Conservation (phyloP, 192 early-diverging fungal species). For the Coemansia sp. region DNA sequence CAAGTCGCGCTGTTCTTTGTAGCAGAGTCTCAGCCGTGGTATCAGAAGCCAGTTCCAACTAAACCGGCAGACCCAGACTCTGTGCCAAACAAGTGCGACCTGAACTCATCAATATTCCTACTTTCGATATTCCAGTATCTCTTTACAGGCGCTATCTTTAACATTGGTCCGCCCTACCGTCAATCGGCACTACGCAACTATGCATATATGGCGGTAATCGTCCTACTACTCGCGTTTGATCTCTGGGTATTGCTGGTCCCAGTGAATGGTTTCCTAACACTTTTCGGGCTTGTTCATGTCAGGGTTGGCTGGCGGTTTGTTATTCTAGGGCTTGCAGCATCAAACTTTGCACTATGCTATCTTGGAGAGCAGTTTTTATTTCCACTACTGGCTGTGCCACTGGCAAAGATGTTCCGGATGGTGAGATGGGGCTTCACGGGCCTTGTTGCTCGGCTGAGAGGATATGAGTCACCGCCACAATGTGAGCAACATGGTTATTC, state of each 20-base stretch:
- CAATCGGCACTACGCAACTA: conserved; percentile 74
- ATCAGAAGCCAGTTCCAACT: conserved; percentile 41
- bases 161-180: conserved; percentile 92
- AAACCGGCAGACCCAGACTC: conserved; percentile 56
- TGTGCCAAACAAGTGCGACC: conserved; percentile 60
- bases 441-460: background rate
- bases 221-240: conserved; percentile 26
- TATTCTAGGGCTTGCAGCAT: conserved; percentile 34
- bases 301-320: conserved; percentile 32
- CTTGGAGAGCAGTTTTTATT: conserved; percentile 38
- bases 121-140: conserved; percentile 91
- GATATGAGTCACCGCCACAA: background rate
- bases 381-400: conserved; percentile 24
- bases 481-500: no score
- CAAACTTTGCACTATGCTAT: conserved; percentile 38
- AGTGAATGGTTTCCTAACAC: conserved; percentile 23
- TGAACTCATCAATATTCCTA: conserved; percentile 84
- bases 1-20: conserved; percentile 72
- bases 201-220: conserved; percentile 22
- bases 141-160: conserved; percentile 84
- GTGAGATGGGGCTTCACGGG: background rate
- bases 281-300: conserved; percentile 24
- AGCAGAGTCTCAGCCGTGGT: conserved; percentile 77
- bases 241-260: conserved; percentile 42
- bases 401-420: conserved; percentile 21